These are phyloP conservation scores for Hirschioporus abietinus DNA, from an alignment of 768 basidiomycete species.

Conservation along the genomic window DNA sequence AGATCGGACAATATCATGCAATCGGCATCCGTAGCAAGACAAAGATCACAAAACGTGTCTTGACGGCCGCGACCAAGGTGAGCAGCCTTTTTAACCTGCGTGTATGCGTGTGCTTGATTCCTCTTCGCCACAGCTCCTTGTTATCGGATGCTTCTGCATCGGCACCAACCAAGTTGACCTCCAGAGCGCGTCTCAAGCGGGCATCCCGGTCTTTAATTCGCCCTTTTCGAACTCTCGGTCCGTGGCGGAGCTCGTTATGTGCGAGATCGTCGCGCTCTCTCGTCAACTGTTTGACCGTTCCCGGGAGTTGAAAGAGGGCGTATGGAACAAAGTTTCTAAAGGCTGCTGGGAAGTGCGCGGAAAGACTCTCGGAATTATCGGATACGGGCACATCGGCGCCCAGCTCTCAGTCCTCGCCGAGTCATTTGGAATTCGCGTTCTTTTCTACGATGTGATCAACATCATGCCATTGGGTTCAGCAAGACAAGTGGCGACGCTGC, in stretches of 20 bases:
- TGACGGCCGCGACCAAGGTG: constrained; percentile 84
- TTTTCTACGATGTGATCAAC: constrained; percentile 93
- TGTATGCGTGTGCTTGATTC: constrained; percentile 4
- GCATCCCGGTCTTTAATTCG: constrained; percentile 98
- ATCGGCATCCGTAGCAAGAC: constrained; percentile 98
- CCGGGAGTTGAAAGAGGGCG: constrained; percentile 79
- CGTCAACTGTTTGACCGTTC: constrained; percentile 89
- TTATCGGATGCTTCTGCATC: constrained; percentile 98
- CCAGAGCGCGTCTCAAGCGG: constrained; percentile 70
- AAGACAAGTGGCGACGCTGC: constrained; percentile 78
- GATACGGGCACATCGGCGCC: constrained; percentile 97
- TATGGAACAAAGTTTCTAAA: constrained; percentile 99
- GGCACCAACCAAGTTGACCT: constrained; percentile 99
- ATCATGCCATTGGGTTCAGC: constrained; percentile 97
- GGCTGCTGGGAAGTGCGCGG: constrained; percentile 97
- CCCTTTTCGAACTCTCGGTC: constrained; percentile 99
- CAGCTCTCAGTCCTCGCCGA: constrained; percentile 97
- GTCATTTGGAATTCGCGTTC: constrained; percentile 90
- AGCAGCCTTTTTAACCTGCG: constrained; percentile 16
- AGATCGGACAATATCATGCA: constrained; percentile 82
- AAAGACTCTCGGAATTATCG: constrained; percentile 96
- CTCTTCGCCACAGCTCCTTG: constrained; percentile 64
- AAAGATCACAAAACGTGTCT: constrained; percentile 85
- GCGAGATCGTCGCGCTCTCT: constrained; percentile 89
- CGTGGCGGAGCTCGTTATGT: constrained; percentile 95